phyloP scores from a whole-genome alignment of 2,329 filamentous ascomycete genomes.

The Fusarium sp. region DNA sequence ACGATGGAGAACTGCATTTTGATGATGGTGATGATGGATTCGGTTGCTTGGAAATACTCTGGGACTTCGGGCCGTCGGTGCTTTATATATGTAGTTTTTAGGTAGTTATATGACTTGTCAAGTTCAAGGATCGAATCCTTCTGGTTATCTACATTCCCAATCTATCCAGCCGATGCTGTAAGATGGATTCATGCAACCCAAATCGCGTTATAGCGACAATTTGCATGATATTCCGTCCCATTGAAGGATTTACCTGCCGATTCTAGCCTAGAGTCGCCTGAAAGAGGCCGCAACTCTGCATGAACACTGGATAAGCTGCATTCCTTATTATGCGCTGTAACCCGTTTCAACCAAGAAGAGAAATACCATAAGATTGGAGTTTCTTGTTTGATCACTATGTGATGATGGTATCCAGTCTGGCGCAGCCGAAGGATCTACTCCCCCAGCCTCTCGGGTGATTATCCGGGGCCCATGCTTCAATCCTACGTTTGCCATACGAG shows the following conservation, averaged over 20 bases:
- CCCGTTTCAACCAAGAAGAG: too few relatives aligned
- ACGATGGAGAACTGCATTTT: conserved; percentile 16
- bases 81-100: neutral
- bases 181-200: neutral
- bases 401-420: neutral
- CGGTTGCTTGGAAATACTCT: fast-evolving
- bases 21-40: neutral
- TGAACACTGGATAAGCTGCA: neutral
- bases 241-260: conserved; percentile 1
- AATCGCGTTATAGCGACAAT: neutral
- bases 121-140: conserved; percentile 12
- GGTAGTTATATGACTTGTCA: neutral
- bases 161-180: neutral
- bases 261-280: neutral
- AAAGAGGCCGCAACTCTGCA: neutral
- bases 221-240: neutral
- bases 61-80: neutral
- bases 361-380: neutral
- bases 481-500: conserved; percentile 3
- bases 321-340: neutral
- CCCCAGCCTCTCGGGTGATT: neutral
- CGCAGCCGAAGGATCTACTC: neutral
- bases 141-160: conserved; percentile 10
- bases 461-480: neutral
- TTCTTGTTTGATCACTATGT: neutral